These are phyloP conservation scores for Paramecium biaurelia DNA, from an alignment of 73 alveolate genomes.

Conservation along the genomic window DNA sequence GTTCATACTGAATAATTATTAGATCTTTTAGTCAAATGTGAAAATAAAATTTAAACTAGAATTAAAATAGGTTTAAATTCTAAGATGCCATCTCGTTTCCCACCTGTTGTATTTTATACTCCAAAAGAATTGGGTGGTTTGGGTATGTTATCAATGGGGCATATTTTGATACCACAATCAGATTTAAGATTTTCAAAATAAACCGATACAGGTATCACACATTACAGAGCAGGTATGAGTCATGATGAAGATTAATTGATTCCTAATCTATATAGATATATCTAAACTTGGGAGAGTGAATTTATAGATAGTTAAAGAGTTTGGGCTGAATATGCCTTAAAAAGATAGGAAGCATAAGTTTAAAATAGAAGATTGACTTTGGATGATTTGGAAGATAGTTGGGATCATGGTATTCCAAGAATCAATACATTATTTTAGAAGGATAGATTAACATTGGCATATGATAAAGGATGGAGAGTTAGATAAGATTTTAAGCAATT, in stretches of 20 bases:
- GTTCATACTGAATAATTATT: slow-evolving; percentile 98
- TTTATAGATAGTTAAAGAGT: slow-evolving; percentile 99
- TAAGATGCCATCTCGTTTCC: slow-evolving; percentile 99
- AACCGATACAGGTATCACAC: slow-evolving; percentile 98
- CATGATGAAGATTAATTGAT: slow-evolving; percentile 99
- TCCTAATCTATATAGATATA: slow-evolving; percentile 99
- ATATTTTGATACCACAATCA: slow-evolving; percentile 98
- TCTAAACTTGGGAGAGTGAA: slow-evolving; percentile 99
- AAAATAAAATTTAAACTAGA: slow-evolving; percentile 97
- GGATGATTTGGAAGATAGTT: slow-evolving; percentile 99
- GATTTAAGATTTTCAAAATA: slow-evolving; percentile 98
- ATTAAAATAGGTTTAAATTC: slow-evolving; percentile 99
- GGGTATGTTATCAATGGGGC: slow-evolving; percentile 98
- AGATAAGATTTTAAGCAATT: slow-evolving; percentile 98
- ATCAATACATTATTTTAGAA: slow-evolving; percentile 99
- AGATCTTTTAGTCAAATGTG: slow-evolving; percentile 98
- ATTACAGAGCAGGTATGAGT: slow-evolving; percentile 98
- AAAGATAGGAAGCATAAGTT: slow-evolving; percentile 98
- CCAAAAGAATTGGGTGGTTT: slow-evolving; percentile 80
- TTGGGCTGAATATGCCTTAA: slow-evolving; percentile 99
- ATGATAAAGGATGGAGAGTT: slow-evolving; percentile 99
- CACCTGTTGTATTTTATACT: slow-evolving; percentile 99
- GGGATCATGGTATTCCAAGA: slow-evolving; percentile 99
- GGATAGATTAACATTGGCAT: slow-evolving; percentile 99
- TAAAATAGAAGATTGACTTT: slow-evolving; percentile 98